These are phyloP conservation scores for Fraxinus pennsylvanica DNA, from an alignment of 257 asterid species.

Conservation along the genomic window DNA sequence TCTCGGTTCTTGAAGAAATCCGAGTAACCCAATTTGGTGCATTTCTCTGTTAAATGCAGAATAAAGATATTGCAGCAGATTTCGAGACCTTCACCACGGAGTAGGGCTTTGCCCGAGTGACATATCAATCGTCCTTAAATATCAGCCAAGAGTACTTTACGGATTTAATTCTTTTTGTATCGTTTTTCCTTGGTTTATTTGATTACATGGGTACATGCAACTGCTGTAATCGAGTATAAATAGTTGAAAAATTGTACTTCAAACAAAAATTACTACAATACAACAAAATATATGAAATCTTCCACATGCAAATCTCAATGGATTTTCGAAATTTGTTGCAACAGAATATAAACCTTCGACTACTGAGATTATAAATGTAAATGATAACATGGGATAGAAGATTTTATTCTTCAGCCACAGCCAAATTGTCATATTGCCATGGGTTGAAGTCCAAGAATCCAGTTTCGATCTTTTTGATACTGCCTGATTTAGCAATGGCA, in stretches of 20 bases:
- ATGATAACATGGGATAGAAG: background rate
- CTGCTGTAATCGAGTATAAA: background rate
- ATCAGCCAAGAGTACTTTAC: background rate
- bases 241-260: background rate
- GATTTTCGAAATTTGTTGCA: background rate
- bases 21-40: background rate
- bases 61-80: background rate
- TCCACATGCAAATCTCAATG: background rate
- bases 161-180: background rate
- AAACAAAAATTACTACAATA: background rate
- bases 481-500: background rate
- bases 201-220: background rate
- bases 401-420: background rate
- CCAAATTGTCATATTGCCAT: background rate
- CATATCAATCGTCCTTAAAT: background rate
- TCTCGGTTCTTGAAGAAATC: background rate
- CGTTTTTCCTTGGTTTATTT: background rate
- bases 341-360: no score
- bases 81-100: background rate
- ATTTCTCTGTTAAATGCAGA: background rate
- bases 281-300: background rate
- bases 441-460: background rate
- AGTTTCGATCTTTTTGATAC: background rate
- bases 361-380: background rate
- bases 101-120: background rate